Evolutionary conservation across 106 monocot species (phyloP).

Genomic region (Dioscorea alata): DNA sequence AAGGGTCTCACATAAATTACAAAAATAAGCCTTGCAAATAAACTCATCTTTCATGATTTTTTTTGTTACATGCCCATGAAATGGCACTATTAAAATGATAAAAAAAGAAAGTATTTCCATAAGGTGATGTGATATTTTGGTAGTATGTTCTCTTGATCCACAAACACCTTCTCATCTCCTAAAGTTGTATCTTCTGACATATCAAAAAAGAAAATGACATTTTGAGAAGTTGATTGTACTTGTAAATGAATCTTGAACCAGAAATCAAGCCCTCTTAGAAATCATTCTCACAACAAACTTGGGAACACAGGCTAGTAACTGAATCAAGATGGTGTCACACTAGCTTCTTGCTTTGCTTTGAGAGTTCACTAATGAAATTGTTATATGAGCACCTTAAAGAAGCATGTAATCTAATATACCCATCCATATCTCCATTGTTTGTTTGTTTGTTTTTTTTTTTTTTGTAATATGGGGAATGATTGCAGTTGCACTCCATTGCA

Average conservation of each 20-base stretch:
- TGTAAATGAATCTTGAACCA: slow-evolving; percentile 20
- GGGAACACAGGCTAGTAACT: slow-evolving; percentile 84
- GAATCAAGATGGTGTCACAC: slow-evolving; percentile 91
- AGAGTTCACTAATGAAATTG: slow-evolving; percentile 61
- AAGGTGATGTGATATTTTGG: slow-evolving; percentile 68
- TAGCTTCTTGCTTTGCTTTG: slow-evolving; percentile 93
- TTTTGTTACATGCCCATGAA: too few relatives aligned
- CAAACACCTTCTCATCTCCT: slow-evolving; percentile 20
- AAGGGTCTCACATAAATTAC: too few relatives aligned
- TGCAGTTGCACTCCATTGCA: slow-evolving; percentile 65
- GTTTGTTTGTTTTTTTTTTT: too few relatives aligned
- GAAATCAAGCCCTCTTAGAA: slow-evolving; percentile 2
- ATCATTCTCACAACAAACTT: slow-evolving; percentile 66
- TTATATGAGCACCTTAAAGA: slow-evolving; percentile 67
- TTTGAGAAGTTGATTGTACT: slow-evolving; percentile 30
- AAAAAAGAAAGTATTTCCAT: too few relatives aligned
- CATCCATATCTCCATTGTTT: slow-evolving; percentile 77
- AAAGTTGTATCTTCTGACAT: slow-evolving; percentile 34
- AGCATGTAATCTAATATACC: slow-evolving; percentile 93
- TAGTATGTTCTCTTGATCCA: slow-evolving; percentile 75
- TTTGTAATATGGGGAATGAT: slow-evolving; percentile 55
- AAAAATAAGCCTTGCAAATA: too few relatives aligned
- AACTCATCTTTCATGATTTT: too few relatives aligned
- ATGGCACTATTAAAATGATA: too few relatives aligned
- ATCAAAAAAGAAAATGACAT: slow-evolving; percentile 46